A percentile compares a stretch with the other conserved stretches of the same genome.
Evolutionary conservation across 2,329 filamentous ascomycete species (phyloP).

Genomic region (Pseudogymnoascus sp.): DNA sequence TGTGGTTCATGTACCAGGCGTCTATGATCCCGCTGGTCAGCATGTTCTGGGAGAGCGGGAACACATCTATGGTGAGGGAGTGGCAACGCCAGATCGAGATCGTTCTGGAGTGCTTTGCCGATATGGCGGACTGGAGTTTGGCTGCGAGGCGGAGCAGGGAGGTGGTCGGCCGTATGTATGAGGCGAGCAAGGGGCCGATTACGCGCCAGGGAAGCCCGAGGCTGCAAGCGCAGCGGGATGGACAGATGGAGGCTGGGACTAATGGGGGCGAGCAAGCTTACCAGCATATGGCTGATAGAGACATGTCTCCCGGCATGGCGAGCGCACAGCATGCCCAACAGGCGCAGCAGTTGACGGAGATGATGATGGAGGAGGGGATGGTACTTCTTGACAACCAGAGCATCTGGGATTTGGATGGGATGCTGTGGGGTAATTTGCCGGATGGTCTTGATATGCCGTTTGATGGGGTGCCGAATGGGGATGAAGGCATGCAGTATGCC

Average conservation of each 20-base stretch:
- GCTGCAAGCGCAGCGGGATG: conserved; percentile 18
- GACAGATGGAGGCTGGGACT: conserved; percentile 20
- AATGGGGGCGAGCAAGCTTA: conserved; percentile 2
- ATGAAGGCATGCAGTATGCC: not conserved
- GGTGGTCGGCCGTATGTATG: conserved; percentile 55
- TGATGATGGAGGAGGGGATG: conserved; percentile 42
- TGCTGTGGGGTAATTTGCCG: conserved; percentile 41
- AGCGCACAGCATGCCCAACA: conserved; percentile 26
- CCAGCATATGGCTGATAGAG: conserved; percentile 14
- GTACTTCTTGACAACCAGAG: conserved; percentile 44
- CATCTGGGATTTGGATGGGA: conserved; percentile 48
- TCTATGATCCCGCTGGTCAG: conserved; percentile 70
- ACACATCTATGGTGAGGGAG: conserved; percentile 23
- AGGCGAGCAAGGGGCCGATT: conserved; percentile 35
- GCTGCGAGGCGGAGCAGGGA: conserved; percentile 54
- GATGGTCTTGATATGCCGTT: conserved; percentile 30
- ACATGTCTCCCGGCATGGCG: conserved; percentile 20
- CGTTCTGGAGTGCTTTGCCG: conserved; percentile 51
- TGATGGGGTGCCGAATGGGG: conserved; percentile 20
- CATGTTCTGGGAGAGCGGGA: conserved; percentile 55
- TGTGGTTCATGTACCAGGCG: conserved; percentile 75
- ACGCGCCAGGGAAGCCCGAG: conserved; percentile 26
- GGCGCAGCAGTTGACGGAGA: conserved; percentile 36
- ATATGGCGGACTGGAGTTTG: conserved; percentile 56
- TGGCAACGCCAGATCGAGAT: conserved; percentile 51